Conservation (phyloP, 192 early-diverging fungal genomes). For the Podila clonocystis region DNA sequence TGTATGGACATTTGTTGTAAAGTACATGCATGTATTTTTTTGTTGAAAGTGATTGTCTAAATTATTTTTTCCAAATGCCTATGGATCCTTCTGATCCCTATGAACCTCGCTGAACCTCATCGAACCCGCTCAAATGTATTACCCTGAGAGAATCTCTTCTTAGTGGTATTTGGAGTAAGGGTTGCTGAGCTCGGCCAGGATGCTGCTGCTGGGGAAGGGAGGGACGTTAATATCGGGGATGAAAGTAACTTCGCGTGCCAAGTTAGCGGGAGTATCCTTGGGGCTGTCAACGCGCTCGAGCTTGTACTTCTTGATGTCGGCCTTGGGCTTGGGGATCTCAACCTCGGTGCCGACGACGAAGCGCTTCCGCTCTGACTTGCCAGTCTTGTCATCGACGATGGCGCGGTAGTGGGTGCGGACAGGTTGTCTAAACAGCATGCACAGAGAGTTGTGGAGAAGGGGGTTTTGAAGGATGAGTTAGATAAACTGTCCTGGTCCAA, state of each 20-base stretch:
- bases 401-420: constrained; percentile 41
- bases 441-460: too few species aligned
- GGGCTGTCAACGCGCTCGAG: constrained; percentile 45
- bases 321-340: constrained; percentile 47
- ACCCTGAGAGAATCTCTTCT: too few species aligned
- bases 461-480: too few species aligned
- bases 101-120: too few species aligned
- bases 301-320: constrained; percentile 47
- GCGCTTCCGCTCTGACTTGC: constrained; percentile 47
- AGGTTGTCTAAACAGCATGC: constrained; percentile 25
- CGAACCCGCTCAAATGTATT: too few species aligned
- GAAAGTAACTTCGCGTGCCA: constrained; percentile 46
- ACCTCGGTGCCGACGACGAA: constrained; percentile 43
- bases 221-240: constrained; percentile 44
- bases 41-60: too few species aligned
- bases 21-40: too few species aligned
- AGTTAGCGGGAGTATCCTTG: constrained; percentile 37
- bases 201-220: constrained; percentile 49
- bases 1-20: too few species aligned
- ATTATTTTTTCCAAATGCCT: too few species aligned
- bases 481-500: too few species aligned
- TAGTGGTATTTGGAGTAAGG: constrained; percentile 48
- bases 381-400: constrained; percentile 14
- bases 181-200: constrained; percentile 48
- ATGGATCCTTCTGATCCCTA: too few species aligned